A percentile compares a stretch with the other conserved stretches of the same genome.
These are phyloP conservation scores for Exophiala viscosa DNA, from an alignment of 2,329 filamentous ascomycete genomes.

Conservation along the genomic window DNA sequence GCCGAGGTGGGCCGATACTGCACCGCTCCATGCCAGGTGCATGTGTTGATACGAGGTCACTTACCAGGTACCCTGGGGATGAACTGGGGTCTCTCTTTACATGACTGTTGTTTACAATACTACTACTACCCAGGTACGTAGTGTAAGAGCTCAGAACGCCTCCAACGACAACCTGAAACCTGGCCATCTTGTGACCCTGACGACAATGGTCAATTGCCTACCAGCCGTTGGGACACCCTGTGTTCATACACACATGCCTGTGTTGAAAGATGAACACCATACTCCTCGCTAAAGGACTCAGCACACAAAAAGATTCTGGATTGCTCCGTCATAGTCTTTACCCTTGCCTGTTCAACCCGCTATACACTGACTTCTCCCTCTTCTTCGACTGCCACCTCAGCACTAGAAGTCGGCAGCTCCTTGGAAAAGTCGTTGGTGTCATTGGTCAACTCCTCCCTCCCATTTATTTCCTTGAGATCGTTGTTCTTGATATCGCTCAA, in stretches of 20 bases:
- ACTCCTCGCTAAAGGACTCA: conserved; percentile 22
- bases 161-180: no score
- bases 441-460: conserved; percentile 37
- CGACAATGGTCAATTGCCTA: not conserved
- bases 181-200: no score
- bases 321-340: conserved; percentile 18
- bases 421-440: conserved; percentile 11
- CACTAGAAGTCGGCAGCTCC: conserved; percentile 6
- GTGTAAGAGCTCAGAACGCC: no score
- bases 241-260: conserved; percentile 1
- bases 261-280: conserved; percentile 9
- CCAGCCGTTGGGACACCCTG: not conserved
- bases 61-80: no score
- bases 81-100: no score
- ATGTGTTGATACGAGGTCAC: no score
- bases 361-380: conserved; percentile 25
- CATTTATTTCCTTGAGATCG: conserved; percentile 41
- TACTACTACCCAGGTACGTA: no score
- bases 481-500: conserved; percentile 66
- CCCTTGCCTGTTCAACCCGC: not conserved
- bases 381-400: conserved; percentile 12
- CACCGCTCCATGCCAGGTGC: no score
- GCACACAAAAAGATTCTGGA: conserved; percentile 7
- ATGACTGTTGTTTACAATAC: no score
- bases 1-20: not conserved